These are phyloP conservation scores for Phytopythium aichiense DNA, from an alignment of 352 stramenopile genomes.

Conservation along the genomic window DNA sequence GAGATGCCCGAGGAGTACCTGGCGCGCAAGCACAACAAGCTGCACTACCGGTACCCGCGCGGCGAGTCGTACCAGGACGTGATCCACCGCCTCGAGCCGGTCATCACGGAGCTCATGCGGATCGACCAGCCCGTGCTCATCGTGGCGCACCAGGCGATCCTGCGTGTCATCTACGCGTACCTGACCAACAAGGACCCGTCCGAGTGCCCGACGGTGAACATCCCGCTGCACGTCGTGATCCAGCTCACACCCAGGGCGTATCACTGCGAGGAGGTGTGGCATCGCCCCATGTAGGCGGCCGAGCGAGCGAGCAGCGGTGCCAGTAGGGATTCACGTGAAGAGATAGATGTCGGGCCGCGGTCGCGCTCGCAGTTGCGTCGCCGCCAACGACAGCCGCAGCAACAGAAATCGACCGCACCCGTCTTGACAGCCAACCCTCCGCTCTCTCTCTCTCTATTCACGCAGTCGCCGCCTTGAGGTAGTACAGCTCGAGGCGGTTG, in stretches of 20 bases:
- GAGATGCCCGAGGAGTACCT: slow-evolving; percentile 95
- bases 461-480: slow-evolving; percentile 17
- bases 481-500: slow-evolving; percentile 71
- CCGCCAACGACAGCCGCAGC: neutral
- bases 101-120: slow-evolving; percentile 97
- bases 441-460: slow-evolving; percentile 2
- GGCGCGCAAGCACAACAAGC: slow-evolving; percentile 87
- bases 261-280: slow-evolving; percentile 92
- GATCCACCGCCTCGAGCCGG: slow-evolving; percentile 94
- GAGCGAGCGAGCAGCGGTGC: neutral
- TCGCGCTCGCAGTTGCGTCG: neutral
- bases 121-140: slow-evolving; percentile 92
- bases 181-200: slow-evolving; percentile 92
- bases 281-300: slow-evolving; percentile 69
- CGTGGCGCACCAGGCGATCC: slow-evolving; percentile 94
- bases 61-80: slow-evolving; percentile 98
- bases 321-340: neutral
- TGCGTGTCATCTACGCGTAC: slow-evolving; percentile 96
- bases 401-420: neutral
- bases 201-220: slow-evolving; percentile 91
- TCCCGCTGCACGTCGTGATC: slow-evolving; percentile 94
- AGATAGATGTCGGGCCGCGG: slow-evolving; percentile 2
- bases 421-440: neutral
- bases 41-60: slow-evolving; percentile 86
- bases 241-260: slow-evolving; percentile 94